Evolutionary conservation across 2,329 filamentous ascomycete genomes (phyloP).

Genomic region (Teratosphaeria gauchensis): DNA sequence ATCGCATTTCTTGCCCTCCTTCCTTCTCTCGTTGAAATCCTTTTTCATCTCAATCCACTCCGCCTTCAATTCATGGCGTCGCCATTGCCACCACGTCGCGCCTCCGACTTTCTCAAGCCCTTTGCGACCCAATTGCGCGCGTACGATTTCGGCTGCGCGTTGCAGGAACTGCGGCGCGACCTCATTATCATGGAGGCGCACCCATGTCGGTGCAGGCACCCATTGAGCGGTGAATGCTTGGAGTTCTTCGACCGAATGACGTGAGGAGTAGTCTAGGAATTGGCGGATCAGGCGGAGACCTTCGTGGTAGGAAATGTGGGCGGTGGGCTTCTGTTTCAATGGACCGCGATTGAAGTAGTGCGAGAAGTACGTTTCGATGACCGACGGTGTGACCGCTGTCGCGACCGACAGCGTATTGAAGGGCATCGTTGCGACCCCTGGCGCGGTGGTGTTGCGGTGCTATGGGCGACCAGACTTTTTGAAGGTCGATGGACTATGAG

Average conservation of each 20-base stretch:
- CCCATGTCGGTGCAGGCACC: conserved; percentile 83
- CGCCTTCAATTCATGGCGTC: conserved; percentile 59
- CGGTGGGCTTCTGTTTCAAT: conserved; percentile 68
- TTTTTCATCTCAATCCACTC: conserved; percentile 96
- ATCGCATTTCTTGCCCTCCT: conserved; percentile 46
- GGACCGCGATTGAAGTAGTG: conserved; percentile 82
- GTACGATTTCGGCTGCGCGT: conserved; percentile 57
- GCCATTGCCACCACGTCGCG: conserved; percentile 82
- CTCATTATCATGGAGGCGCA: conserved; percentile 61
- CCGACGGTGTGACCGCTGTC: conserved; percentile 76
- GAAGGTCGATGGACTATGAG: not conserved
- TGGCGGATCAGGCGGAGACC: conserved; percentile 77
- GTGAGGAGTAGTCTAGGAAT: conserved; percentile 76
- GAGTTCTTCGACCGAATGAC: conserved; percentile 85
- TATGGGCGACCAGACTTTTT: not conserved
- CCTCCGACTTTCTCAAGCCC: conserved; percentile 72
- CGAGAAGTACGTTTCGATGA: conserved; percentile 74
- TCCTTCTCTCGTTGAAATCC: conserved; percentile 62
- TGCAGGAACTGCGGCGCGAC: conserved; percentile 57
- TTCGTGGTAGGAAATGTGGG: conserved; percentile 89
- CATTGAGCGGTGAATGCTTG: conserved; percentile 87
- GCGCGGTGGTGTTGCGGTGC: not conserved
- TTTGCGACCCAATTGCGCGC: conserved; percentile 64
- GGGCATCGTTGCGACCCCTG: conserved; percentile 37
- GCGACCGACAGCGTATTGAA: conserved; percentile 75